Percentiles rank a stretch among this genome's conserved stretches.
These are phyloP conservation scores for Albophoma yamanashiensis DNA, from an alignment of 2,329 filamentous ascomycete species.

Conservation along the genomic window DNA sequence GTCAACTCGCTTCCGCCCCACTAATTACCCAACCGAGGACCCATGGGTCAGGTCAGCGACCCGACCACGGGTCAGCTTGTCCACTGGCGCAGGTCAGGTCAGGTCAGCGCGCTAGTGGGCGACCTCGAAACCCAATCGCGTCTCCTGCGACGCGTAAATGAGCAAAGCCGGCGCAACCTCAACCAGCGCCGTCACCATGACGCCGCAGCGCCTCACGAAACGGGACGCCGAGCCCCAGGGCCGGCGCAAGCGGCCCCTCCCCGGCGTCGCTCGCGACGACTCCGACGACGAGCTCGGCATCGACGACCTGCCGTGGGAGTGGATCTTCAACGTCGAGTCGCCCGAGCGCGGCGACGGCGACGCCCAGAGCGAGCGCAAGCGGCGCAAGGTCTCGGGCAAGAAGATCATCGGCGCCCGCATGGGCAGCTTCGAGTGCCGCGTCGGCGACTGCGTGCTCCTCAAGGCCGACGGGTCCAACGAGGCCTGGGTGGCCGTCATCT, in stretches of 20 bases:
- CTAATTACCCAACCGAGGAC: background rate
- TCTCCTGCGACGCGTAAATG: slow-evolving; percentile 18
- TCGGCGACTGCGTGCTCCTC: slow-evolving; percentile 78
- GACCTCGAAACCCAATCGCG: slow-evolving; percentile 9
- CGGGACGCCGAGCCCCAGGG: slow-evolving; percentile 8
- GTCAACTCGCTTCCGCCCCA: background rate
- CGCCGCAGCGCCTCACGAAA: slow-evolving; percentile 9
- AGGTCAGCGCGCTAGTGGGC: too few species aligned
- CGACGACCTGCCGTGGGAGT: slow-evolving; percentile 67
- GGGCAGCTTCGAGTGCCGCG: slow-evolving; percentile 66
- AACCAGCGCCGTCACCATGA: slow-evolving; percentile 12
- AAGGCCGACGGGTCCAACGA: slow-evolving; percentile 81
- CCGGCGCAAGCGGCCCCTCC: slow-evolving; percentile 8
- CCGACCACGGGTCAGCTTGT: too few species aligned
- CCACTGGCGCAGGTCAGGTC: too few species aligned
- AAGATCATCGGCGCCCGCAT: slow-evolving; percentile 73
- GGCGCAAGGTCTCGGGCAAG: slow-evolving; percentile 21
- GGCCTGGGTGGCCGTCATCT: slow-evolving; percentile 86
- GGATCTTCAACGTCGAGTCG: slow-evolving; percentile 50
- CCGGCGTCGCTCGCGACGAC: slow-evolving; percentile 62
- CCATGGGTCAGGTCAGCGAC: too few species aligned
- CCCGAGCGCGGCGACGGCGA: slow-evolving; percentile 13
- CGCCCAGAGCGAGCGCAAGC: slow-evolving; percentile 20
- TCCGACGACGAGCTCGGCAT: slow-evolving; percentile 79
- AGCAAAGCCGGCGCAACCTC: slow-evolving; percentile 2